Evolutionary conservation across 352 stramenopile species (phyloP).

Genomic region (Phytophthora ohioensis): DNA sequence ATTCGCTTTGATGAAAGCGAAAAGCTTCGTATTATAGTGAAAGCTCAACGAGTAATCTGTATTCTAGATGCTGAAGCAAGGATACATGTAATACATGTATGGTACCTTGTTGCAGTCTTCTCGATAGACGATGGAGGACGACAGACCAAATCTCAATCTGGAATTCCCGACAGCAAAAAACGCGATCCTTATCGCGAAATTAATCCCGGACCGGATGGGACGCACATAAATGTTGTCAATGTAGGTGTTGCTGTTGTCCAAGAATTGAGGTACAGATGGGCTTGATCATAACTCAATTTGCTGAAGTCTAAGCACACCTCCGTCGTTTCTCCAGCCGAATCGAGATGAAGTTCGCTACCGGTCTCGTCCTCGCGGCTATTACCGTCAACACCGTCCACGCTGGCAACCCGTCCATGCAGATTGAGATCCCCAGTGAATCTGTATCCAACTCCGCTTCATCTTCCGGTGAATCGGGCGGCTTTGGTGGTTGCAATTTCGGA

Average conservation of each 20-base stretch:
- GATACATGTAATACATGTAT: too few species aligned
- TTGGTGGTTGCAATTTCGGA: conserved; percentile 11
- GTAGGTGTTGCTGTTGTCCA: neutral
- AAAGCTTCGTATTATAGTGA: too few species aligned
- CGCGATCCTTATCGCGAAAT: conserved; percentile 22
- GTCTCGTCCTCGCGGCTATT: conserved; percentile 18
- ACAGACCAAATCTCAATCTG: conserved; percentile 15
- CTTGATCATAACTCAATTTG: conserved; percentile 22
- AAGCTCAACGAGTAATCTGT: neutral
- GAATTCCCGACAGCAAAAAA: conserved; percentile 27
- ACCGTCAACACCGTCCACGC: conserved; percentile 18
- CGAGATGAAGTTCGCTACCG: conserved; percentile 27
- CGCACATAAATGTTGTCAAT: conserved; percentile 1
- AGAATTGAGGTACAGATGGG: neutral
- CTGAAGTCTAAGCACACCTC: neutral
- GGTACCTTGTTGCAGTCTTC: neutral
- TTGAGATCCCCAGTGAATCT: neutral
- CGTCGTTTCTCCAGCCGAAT: neutral
- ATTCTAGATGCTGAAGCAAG: neutral
- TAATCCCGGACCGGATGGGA: conserved; percentile 22
- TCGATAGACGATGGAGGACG: neutral
- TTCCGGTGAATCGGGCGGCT: neutral
- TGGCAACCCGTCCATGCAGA: conserved; percentile 11
- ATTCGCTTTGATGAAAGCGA: neutral
- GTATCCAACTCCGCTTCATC: neutral